Percentiles rank a stretch among this genome's conserved stretches.
phyloP scores from a whole-genome alignment of 2,329 filamentous ascomycete species.

The Cercospora beticola region DNA sequence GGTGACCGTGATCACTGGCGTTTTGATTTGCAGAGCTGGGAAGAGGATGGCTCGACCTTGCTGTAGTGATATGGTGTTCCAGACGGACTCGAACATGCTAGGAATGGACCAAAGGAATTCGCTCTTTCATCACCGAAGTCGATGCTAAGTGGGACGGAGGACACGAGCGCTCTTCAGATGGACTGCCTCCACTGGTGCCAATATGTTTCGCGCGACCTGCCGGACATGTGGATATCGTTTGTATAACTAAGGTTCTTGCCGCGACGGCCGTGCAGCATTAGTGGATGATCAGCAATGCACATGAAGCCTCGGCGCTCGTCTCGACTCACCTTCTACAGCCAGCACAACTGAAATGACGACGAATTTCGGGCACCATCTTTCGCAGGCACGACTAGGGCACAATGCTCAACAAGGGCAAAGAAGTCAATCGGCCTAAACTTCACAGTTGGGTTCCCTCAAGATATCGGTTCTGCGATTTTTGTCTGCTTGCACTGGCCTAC shows the following conservation, averaged over 20 bases:
- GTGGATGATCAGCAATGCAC: not conserved
- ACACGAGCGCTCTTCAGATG: no score
- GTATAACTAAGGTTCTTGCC: not conserved
- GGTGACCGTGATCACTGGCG: not conserved
- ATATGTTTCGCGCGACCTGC: not conserved
- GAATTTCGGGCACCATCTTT: not conserved
- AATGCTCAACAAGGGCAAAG: not conserved
- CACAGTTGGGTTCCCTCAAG: not conserved
- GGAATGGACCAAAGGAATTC: no score
- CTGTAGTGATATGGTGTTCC: not conserved
- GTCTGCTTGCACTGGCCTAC: not conserved
- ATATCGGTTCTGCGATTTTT: not conserved
- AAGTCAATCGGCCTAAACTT: not conserved
- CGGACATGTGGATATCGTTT: not conserved
- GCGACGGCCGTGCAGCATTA: not conserved
- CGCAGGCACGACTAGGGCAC: not conserved
- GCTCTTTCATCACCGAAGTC: no score
- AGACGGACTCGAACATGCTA: no score
- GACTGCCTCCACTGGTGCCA: no score
- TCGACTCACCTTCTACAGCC: not conserved
- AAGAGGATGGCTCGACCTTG: not conserved
- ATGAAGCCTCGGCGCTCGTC: not conserved
- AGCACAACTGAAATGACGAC: not conserved
- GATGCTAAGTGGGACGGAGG: no score
- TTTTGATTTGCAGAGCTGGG: not conserved